Conservation (phyloP, 768 basidiomycete genomes). For the Hericium rajendrae region DNA sequence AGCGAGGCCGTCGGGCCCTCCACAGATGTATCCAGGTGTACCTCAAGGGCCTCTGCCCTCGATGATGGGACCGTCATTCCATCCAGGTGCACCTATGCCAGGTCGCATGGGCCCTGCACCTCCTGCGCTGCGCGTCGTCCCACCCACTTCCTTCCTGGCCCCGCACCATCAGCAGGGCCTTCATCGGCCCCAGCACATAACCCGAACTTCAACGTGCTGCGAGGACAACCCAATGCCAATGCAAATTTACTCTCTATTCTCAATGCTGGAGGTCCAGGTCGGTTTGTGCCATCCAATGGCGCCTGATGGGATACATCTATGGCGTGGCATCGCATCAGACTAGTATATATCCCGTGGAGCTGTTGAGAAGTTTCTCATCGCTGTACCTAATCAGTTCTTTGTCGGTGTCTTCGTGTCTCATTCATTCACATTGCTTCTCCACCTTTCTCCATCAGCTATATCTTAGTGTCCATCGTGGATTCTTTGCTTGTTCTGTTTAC, state of each 20-base stretch:
- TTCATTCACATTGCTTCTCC: too few species aligned
- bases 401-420: too few species aligned
- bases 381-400: too few species aligned
- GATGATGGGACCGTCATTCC: slow-evolving; percentile 6
- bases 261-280: slow-evolving; percentile 19
- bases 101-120: background rate
- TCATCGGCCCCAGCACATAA: background rate
- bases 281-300: background rate
- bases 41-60: background rate
- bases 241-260: slow-evolving; percentile 25
- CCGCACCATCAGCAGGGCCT: slow-evolving; percentile 11
- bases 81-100: slow-evolving; percentile 4
- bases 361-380: too few species aligned
- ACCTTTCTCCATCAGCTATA: too few species aligned
- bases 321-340: background rate
- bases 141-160: slow-evolving; percentile 7
- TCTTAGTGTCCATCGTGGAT: too few species aligned
- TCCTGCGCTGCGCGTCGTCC: slow-evolving; percentile 6
- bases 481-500: background rate
- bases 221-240: slow-evolving; percentile 15
- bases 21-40: slow-evolving; percentile 2
- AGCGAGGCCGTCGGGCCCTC: slow-evolving; percentile 1
- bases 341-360: too few species aligned
- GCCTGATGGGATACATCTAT: background rate
- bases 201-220: background rate